Evolutionary conservation across 768 basidiomycete genomes (phyloP).

Genomic region (Tylopilus cervinicoccineus): DNA sequence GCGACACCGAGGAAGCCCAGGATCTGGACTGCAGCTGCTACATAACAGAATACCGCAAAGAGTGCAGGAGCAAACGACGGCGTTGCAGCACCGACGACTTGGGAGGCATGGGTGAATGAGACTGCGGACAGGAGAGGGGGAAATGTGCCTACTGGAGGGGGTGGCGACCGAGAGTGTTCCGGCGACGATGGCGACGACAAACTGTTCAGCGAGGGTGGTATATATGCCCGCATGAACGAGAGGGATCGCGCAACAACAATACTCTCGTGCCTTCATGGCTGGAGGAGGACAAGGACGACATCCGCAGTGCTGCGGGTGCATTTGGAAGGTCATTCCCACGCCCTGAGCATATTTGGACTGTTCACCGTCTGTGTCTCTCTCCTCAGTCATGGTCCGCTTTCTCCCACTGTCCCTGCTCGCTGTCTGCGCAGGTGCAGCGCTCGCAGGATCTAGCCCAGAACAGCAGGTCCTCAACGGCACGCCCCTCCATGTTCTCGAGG

Average conservation of each 20-base stretch:
- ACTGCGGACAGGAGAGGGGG: not conserved
- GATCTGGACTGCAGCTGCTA: constrained; percentile 71
- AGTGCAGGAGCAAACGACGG: constrained; percentile 74
- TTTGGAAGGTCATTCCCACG: constrained; percentile 22
- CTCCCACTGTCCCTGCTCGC: constrained; percentile 26
- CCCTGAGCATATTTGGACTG: constrained; percentile 10
- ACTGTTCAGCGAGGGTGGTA: constrained; percentile 70
- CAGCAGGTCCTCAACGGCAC: constrained; percentile 32
- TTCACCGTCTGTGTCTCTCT: constrained; percentile 20
- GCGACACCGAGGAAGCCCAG: constrained; percentile 86
- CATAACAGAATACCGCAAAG: constrained; percentile 72
- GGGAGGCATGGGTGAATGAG: constrained; percentile 13
- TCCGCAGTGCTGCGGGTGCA: not conserved
- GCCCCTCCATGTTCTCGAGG: constrained; percentile 34
- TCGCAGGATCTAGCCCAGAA: constrained; percentile 21
- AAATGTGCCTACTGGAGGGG: constrained; percentile 59
- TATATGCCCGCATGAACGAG: constrained; percentile 90
- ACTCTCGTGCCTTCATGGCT: constrained; percentile 73
- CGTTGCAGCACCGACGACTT: constrained; percentile 85
- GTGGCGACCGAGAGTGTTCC: constrained; percentile 76
- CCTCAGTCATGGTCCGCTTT: constrained; percentile 29
- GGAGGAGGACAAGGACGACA: not conserved
- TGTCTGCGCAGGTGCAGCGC: constrained; percentile 20
- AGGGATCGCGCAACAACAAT: constrained; percentile 93
- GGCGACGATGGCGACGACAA: constrained; percentile 57